These are phyloP conservation scores for Perkinsus olseni DNA, from an alignment of 169 alveolate species.

Conservation along the genomic window DNA sequence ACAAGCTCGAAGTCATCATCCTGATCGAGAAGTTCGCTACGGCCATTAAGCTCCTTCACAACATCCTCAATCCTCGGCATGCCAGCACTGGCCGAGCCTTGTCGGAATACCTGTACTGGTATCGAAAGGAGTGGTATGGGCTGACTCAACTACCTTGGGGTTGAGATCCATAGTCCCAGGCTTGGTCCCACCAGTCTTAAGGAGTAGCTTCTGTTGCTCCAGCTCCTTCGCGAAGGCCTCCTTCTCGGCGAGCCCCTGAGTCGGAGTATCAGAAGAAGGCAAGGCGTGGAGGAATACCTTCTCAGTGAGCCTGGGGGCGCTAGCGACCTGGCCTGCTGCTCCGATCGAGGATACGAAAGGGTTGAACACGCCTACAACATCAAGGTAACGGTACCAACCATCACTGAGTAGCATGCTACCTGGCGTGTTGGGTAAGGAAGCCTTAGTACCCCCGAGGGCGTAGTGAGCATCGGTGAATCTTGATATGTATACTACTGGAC, in stretches of 20 bases:
- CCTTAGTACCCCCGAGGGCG: background rate
- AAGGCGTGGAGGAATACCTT: background rate
- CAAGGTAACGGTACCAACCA: no score
- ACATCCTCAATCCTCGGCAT: background rate
- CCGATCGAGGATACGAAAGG: background rate
- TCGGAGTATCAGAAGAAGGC: background rate
- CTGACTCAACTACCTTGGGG: background rate
- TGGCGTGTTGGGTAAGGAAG: background rate
- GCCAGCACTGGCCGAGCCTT: background rate
- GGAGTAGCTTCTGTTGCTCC: background rate
- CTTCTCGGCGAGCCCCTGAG: background rate
- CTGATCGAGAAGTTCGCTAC: background rate
- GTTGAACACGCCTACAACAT: background rate
- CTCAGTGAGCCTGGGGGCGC: background rate
- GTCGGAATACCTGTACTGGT: background rate
- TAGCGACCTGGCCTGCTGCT: background rate
- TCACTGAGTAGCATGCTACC: background rate
- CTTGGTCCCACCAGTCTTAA: background rate
- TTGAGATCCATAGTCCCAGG: background rate
- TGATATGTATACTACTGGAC: background rate
- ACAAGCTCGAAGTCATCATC: background rate
- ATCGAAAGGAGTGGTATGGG: background rate
- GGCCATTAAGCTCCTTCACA: background rate
- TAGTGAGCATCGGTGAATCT: background rate
- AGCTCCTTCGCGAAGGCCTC: background rate